These are phyloP conservation scores for Zymoseptoria pseudotritici DNA, from an alignment of 2,329 filamentous ascomycete genomes.

Conservation along the genomic window DNA sequence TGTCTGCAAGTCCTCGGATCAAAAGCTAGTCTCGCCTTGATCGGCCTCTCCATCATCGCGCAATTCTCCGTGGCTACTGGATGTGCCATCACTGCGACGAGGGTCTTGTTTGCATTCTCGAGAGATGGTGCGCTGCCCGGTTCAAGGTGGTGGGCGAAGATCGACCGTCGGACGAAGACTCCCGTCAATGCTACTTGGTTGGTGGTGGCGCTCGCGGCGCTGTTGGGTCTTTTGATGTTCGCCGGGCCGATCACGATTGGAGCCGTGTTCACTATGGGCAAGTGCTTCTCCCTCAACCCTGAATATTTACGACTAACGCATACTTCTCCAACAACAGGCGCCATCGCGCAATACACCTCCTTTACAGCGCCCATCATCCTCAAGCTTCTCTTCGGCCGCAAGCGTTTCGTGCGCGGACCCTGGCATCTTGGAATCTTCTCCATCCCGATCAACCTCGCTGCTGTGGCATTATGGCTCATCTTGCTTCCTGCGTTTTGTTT, in stretches of 20 bases:
- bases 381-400: slow-evolving; percentile 24
- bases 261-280: slow-evolving; percentile 27
- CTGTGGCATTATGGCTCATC: slow-evolving; percentile 25
- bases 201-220: slow-evolving; percentile 21
- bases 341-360: slow-evolving; percentile 14
- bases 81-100: slow-evolving; percentile 25
- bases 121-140: slow-evolving; percentile 26
- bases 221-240: slow-evolving; percentile 25
- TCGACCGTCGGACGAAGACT: slow-evolving; percentile 24
- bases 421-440: slow-evolving; percentile 28
- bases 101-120: slow-evolving; percentile 28
- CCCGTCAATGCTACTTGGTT: slow-evolving; percentile 28
- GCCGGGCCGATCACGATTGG: slow-evolving; percentile 26
- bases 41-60: slow-evolving; percentile 27
- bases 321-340: not conserved
- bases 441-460: slow-evolving; percentile 23
- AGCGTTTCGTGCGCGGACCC: slow-evolving; percentile 23
- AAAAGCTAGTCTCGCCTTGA: slow-evolving; percentile 27
- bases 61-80: slow-evolving; percentile 28
- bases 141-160: slow-evolving; percentile 22
- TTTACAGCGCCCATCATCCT: slow-evolving; percentile 26
- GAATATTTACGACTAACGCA: not conserved
- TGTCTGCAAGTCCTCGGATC: slow-evolving; percentile 28
- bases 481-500: slow-evolving; percentile 28
- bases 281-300: not conserved